phyloP scores from a whole-genome alignment of 768 basidiomycete genomes.

The Pleurotus tuber-regium region DNA sequence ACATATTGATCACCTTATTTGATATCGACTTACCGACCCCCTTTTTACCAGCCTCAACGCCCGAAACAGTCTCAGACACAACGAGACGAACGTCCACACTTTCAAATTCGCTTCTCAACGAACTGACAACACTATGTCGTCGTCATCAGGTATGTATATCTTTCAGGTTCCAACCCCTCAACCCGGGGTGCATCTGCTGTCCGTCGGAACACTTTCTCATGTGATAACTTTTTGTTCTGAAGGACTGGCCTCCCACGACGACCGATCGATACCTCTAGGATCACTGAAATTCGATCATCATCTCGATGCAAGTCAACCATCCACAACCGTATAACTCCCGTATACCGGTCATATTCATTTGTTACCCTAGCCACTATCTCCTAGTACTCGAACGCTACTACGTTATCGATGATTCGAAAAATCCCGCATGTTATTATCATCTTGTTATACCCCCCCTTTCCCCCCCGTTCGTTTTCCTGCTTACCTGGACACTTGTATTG shows the following conservation, averaged over 20 bases:
- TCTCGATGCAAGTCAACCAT: neutral
- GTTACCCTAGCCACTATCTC: neutral
- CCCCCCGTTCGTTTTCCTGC: too few relatives aligned
- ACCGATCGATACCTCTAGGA: neutral
- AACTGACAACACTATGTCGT: neutral
- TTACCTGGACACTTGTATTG: too few relatives aligned
- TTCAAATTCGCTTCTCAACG: constrained; percentile 3
- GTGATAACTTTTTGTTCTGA: neutral
- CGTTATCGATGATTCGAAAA: too few relatives aligned
- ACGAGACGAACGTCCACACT: constrained; percentile 8
- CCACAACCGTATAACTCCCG: neutral
- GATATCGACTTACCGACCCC: neutral
- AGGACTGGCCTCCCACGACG: constrained; percentile 9
- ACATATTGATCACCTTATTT: neutral
- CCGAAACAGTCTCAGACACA: constrained; percentile 5
- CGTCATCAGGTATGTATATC: constrained; percentile 1
- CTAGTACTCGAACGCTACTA: neutral
- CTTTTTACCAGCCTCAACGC: constrained; percentile 2
- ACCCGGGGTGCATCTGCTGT: neutral
- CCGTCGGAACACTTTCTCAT: neutral
- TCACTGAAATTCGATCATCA: neutral
- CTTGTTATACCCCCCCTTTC: too few relatives aligned
- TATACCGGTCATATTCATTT: too few relatives aligned
- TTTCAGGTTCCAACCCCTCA: neutral
- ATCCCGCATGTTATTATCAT: too few relatives aligned